phyloP scores from a whole-genome alignment of 23 red algal species.

The Gracilaria gracilis region DNA sequence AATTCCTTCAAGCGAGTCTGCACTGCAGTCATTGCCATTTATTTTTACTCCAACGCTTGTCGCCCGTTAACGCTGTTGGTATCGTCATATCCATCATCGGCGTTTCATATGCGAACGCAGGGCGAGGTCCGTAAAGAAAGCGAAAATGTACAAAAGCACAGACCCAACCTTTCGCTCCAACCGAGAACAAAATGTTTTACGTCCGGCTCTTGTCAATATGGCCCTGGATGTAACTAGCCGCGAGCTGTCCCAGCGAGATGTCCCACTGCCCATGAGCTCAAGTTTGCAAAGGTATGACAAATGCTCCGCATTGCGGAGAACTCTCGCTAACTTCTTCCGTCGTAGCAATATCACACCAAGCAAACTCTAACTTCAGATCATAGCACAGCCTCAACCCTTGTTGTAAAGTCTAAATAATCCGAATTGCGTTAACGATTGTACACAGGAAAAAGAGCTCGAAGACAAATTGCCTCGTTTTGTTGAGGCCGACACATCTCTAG shows the following conservation, averaged over 20 bases:
- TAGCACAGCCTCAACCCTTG: conserved; percentile 30
- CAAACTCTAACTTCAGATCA: conserved; percentile 48
- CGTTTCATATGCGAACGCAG: conserved; percentile 75
- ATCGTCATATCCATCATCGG: conserved; percentile 69
- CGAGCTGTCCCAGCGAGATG: too few relatives aligned
- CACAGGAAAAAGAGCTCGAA: conserved; percentile 65
- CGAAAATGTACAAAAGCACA: conserved; percentile 37
- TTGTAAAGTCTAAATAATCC: conserved; percentile 7
- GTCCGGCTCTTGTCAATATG: conserved; percentile 56
- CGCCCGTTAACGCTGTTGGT: conserved; percentile 56
- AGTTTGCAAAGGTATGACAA: conserved; percentile 19
- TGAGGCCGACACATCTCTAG: conserved; percentile 80
- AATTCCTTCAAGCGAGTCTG: conserved; percentile 81
- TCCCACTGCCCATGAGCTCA: conserved; percentile 49
- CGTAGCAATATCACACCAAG: conserved; percentile 26
- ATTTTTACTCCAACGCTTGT: conserved; percentile 57
- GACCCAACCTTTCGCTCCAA: neutral
- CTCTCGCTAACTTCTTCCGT: conserved; percentile 35
- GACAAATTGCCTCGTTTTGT: conserved; percentile 62
- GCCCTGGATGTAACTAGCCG: conserved; percentile 35
- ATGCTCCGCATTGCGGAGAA: conserved; percentile 28
- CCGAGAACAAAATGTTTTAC: conserved; percentile 45
- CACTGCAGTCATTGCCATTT: conserved; percentile 64
- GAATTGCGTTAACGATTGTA: neutral
- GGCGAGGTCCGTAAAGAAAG: conserved; percentile 36